These are phyloP conservation scores for Paraconiothyrium sp. DNA, from an alignment of 2,329 filamentous ascomycete genomes.

Conservation along the genomic window DNA sequence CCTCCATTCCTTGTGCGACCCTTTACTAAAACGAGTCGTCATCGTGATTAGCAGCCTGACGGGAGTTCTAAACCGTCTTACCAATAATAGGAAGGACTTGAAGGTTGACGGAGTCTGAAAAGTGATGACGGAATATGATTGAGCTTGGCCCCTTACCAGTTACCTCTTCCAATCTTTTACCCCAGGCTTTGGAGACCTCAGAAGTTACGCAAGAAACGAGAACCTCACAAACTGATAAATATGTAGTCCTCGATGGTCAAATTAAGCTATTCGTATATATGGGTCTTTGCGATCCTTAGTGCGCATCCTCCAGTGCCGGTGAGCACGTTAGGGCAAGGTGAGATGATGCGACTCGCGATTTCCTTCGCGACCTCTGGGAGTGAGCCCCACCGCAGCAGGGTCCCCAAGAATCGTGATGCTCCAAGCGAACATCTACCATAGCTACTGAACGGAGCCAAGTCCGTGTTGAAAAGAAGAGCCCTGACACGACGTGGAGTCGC, in stretches of 20 bases:
- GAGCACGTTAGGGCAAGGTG: conserved; percentile 6
- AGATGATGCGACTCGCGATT: not conserved
- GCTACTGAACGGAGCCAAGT: not conserved
- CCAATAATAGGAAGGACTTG: no score
- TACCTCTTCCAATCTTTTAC: no score
- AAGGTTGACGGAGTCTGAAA: no score
- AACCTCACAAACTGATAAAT: not conserved
- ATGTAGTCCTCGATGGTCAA: not conserved
- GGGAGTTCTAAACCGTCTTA: no score
- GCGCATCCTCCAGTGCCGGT: conserved; percentile 1
- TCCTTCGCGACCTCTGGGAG: not conserved
- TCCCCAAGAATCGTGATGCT: no score
- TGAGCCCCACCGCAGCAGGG: not conserved
- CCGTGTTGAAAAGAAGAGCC: not conserved
- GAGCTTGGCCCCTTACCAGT: no score
- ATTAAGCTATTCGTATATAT: conserved; percentile 11
- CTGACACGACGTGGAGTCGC: not conserved
- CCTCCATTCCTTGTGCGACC: not conserved
- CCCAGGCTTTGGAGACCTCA: no score
- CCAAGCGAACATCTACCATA: not conserved
- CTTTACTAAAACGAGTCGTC: no score
- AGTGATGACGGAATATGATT: no score
- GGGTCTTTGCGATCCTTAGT: not conserved
- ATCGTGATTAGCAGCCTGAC: no score
- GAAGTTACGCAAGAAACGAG: not conserved